Conservation (phyloP, 139 green algal species). For the Asterochloris erici region DNA sequence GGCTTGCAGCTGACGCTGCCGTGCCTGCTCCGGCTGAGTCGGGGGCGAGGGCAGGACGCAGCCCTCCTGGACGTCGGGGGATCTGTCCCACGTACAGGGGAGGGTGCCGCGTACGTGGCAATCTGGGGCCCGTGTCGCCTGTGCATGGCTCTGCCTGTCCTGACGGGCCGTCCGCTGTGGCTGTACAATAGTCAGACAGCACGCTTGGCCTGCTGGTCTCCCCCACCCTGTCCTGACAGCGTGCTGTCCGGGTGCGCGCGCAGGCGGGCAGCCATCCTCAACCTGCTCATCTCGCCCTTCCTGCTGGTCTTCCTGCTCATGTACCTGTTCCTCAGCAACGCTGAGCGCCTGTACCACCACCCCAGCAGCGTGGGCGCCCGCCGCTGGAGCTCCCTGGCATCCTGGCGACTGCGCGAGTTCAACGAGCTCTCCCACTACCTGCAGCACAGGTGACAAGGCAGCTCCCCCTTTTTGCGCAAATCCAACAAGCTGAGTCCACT, state of each 20-base stretch:
- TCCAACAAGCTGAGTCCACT: not conserved
- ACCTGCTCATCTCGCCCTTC: constrained; percentile 83
- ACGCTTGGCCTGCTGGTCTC: not conserved
- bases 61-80: too few species aligned
- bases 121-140: too few species aligned
- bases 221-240: not conserved
- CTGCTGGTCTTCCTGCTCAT: constrained; percentile 89
- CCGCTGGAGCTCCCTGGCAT: constrained; percentile 71
- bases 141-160: too few species aligned
- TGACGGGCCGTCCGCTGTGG: too few species aligned
- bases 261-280: constrained; percentile 52
- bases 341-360: constrained; percentile 90
- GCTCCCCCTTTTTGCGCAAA: not conserved
- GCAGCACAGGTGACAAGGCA: constrained; percentile 39
- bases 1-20: too few species aligned
- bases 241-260: not conserved
- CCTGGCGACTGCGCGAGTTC: constrained; percentile 87
- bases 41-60: too few species aligned
- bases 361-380: constrained; percentile 56
- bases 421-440: constrained; percentile 95
- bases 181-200: too few species aligned
- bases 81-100: too few species aligned
- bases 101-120: too few species aligned
- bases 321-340: constrained; percentile 93
- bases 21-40: too few species aligned